Evolutionary conservation across 345 rosid genomes (phyloP), one percentile per base, ranked within the genome.

Genomic region (Linum tenue): DNA sequence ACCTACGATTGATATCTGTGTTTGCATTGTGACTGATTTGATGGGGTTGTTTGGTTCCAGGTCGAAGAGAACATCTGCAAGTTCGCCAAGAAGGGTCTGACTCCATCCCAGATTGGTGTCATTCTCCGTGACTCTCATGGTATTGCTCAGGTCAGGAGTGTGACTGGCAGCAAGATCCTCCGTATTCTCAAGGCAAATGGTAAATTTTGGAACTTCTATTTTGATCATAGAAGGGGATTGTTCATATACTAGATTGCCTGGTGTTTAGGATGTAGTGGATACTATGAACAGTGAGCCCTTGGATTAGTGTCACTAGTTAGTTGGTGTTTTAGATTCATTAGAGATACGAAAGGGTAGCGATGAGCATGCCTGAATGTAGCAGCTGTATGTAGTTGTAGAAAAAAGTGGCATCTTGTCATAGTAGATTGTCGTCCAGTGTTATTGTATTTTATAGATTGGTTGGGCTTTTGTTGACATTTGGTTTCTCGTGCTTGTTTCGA

Each of bases 51-150:
- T 11, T 37, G 37, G 7, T 4, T 3, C 61, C 43, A 83, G 89
- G 89, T 86, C 48, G 89, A 84, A 39, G 89, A 86, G 3, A 80
- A 81, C 62, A 86, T 86, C 39, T 82, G 89, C 73, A 86, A 81
- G 77, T 80, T 86, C 73, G 92, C 92, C 0, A 86, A 86, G 80
- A 86, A 86, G 67, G 89, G 92, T 56, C 63, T 86, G 78, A 84
- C 89, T 11, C 92, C 92, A 17, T 86, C 92, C 5, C 92, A 86
- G 77, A 86, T 86, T 31, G 92, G 92, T 74, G 87, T 86, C 10
- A 81, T 86, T 64, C 92, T 86, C 60, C 89, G 89, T 73, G 92
- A 86, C 37, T 86, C 92, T 70, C 89, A 86, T 51, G 92, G 92
- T 37, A 82, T 84, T 56, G 85, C 89, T 5, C 89, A 86, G 41